Evolutionary conservation across 139 green algal genomes (phyloP), one percentile per base, ranked within the genome.

Genomic region (Monoraphidium neglectum): DNA sequence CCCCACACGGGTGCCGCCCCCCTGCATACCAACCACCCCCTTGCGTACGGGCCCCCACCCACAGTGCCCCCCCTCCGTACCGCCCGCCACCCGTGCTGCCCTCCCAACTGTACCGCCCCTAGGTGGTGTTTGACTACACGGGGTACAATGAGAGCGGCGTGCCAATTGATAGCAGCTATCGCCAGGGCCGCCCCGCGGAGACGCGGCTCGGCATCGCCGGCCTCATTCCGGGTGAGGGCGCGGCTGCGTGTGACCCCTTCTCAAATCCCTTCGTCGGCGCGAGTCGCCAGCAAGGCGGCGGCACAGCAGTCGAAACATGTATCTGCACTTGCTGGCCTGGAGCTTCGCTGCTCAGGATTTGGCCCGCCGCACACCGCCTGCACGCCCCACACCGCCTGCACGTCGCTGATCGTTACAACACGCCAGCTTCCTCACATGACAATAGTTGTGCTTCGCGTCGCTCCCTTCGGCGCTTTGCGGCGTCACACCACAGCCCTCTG

Each of bases 121-220:
- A 81, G 67, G 83, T 93, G 24, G 76, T 90, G 5, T 99, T 99
- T 81, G 76, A 98, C 72, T 99, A 99, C 88, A 96, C 87, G 0
- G 97, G 90, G 1, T 99, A 98, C 87, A 99, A 99, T 79, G 97
- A 99, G 83, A 90, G 81, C 1, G 96, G 91, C 4, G 61, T 80
- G 16, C 62, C 88, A 21, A 98, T 99, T 59, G 97, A 99, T 85
- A 93, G 77, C 53, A 95, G 88, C 4, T 99, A 98, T 80, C 68
- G 85, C 30, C 89, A 97, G 79, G 91, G 88, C 2, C 80, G 84
- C 24, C 89, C 94, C 0, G 94, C 95, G 24, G 76, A 92, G 62
- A 96, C 89, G 0, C 87, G 93, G 6, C 79, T 99, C 3, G 97
- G 97, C 32, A 94, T 97, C 35, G 81, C 89, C 12, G 94, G 93